These are phyloP conservation scores for Metschnikowia continentalis DNA, from an alignment of 805 yeast species.

Conservation along the genomic window DNA sequence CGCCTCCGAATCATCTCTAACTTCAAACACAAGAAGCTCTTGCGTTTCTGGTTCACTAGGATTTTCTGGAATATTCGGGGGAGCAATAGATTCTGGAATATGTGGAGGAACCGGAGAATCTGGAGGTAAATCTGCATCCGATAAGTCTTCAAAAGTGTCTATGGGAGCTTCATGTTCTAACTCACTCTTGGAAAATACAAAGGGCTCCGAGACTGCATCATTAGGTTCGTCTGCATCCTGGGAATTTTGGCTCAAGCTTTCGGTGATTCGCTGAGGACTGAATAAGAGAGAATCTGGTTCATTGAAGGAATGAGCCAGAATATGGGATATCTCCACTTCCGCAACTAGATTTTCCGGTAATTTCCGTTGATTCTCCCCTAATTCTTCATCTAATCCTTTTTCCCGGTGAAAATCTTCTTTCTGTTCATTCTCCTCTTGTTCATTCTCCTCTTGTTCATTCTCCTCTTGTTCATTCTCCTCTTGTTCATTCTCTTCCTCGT, in stretches of 20 bases:
- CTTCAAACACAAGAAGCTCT: background rate
- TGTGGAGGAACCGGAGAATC: background rate
- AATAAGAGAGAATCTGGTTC: background rate
- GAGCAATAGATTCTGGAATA: no score
- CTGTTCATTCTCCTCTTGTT: background rate
- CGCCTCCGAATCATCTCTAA: background rate
- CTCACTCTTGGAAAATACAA: background rate
- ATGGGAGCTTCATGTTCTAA: background rate
- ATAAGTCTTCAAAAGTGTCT: background rate
- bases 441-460: background rate
- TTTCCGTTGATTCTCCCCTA: no score
- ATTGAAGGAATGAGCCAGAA: background rate
- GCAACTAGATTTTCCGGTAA: no score
- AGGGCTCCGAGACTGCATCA: background rate
- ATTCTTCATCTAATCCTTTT: no score
- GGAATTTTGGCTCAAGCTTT: background rate
- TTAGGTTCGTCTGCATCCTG: background rate
- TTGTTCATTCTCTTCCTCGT: background rate
- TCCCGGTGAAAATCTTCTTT: background rate
- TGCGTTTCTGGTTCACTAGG: background rate
- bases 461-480: background rate
- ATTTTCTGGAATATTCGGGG: background rate
- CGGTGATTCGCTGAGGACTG: background rate
- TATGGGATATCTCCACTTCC: no score
- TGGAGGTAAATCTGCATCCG: background rate